Conservation (phyloP, 2,329 filamentous ascomycete species). For the Colletotrichum siamense region DNA sequence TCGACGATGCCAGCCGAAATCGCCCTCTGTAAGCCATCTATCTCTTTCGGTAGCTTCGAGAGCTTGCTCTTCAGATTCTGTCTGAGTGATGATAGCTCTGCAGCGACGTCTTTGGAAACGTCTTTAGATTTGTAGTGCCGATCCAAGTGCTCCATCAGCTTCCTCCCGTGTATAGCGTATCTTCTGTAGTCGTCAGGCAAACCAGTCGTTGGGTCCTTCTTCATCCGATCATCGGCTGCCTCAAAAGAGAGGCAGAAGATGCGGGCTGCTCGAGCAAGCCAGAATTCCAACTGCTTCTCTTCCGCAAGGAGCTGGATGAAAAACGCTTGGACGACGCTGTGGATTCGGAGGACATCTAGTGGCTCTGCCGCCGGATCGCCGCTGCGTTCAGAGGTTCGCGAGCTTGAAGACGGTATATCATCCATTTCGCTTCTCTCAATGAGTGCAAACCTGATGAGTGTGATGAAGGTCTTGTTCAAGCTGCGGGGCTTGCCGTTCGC, state of each 20-base stretch:
- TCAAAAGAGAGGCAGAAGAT: constrained; percentile 57
- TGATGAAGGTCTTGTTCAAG: constrained; percentile 54
- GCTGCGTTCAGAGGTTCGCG: constrained; percentile 41
- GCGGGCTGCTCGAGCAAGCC: constrained; percentile 52
- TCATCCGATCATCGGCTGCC: constrained; percentile 48
- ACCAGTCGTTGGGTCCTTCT: constrained; percentile 39
- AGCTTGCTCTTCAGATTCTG: constrained; percentile 40
- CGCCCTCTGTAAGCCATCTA: constrained; percentile 47
- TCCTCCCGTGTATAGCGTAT: constrained; percentile 56
- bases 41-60: constrained; percentile 42
- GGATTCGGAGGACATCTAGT: constrained; percentile 55
- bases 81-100: constrained; percentile 33
- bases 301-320: constrained; percentile 52
- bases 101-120: constrained; percentile 28
- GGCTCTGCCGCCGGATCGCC: constrained; percentile 36
- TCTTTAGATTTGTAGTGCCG: constrained; percentile 27
- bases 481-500: constrained; percentile 33
- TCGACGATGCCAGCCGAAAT: constrained; percentile 42
- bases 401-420: constrained; percentile 44
- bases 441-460: constrained; percentile 57
- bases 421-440: constrained; percentile 55
- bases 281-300: constrained; percentile 46
- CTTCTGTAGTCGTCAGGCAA: constrained; percentile 58
- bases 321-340: constrained; percentile 59
- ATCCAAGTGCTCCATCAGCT: constrained; percentile 48